Evolutionary conservation across 257 asterid species (phyloP).

Genomic region (Salvia rosmarinus): DNA sequence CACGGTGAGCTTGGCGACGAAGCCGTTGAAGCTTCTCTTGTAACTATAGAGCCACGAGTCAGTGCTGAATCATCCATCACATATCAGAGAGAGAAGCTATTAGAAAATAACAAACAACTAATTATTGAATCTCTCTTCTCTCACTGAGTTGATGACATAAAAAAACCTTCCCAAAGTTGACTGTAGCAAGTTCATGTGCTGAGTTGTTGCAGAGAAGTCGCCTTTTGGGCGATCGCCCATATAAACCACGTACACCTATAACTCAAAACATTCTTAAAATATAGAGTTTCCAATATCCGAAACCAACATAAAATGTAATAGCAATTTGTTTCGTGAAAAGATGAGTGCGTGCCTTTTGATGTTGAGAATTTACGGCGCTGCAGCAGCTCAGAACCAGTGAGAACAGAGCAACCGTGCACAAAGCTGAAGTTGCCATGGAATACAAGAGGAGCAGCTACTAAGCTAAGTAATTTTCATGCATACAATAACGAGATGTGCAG

Average conservation of each 20-base stretch:
- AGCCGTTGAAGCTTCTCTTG: conserved; percentile 68
- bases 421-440: conserved; percentile 22
- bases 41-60: conserved; percentile 51
- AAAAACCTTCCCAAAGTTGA: conserved; percentile 51
- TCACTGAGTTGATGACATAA: neutral
- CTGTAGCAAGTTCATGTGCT: conserved; percentile 54
- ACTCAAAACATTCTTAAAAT: neutral
- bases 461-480: neutral
- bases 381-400: conserved; percentile 38
- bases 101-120: neutral
- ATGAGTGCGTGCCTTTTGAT: conserved; percentile 43
- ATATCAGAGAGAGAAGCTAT: neutral
- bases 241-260: conserved; percentile 56
- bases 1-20: conserved; percentile 54
- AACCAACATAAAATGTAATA: neutral
- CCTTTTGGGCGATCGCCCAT: conserved; percentile 60
- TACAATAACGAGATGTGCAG: too few species aligned
- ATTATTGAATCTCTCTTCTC: too few species aligned
- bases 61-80: conserved; percentile 36
- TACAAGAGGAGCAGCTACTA: neutral
- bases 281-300: neutral
- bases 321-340: too few species aligned
- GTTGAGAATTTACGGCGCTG: conserved; percentile 7
- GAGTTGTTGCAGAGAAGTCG: conserved; percentile 41
- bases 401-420: conserved; percentile 31